Evolutionary conservation across 768 basidiomycete species (phyloP), one percentile per base, ranked within the genome.

Genomic region (Megacollybia marginata): DNA sequence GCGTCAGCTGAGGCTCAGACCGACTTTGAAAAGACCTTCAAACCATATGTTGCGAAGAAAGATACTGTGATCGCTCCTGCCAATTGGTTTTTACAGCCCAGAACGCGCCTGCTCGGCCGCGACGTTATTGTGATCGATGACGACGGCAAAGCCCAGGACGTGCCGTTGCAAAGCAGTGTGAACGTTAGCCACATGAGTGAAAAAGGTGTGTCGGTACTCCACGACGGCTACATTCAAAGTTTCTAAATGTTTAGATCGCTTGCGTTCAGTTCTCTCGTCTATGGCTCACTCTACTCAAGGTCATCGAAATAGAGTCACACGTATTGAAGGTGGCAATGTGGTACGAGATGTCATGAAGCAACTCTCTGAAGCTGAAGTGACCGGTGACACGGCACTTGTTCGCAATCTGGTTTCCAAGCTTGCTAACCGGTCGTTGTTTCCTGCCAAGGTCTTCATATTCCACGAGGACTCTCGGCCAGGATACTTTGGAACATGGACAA

Each of bases 401-500:
- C 82, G 88, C 23, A 64, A 69, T n/a, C 68, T 92, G 10, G 71
- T 86, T 35, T 61, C 68, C 10, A 65, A 79, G 51, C 73, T 99
- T 9, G 69, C 72, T 46, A 74, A 92, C 52, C 80, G 85, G 11
- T 65, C 62, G 5, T 58, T 70, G 20, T 70, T 92, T 43, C 86
- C 86, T 0, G 79, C 83, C 46, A 98, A 96, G 66, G 80, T 83
- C 2, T 71, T 98, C 36, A 83, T 89, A 51, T 98, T 96, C 65
- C 67, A 72, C 13, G 85, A 85, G 50, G 92, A 98, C 62, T 74
- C 78, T 0, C 81, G 96, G 44, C 95, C 96, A 11, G 92, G 92
- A 1, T 98, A 95, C 65, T 86, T 83, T 58, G 95, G 94, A 18
- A 98, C 96, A 6, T 97, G 90, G 85, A 93, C 92, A 8, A 83